A percentile compares a stretch with the other conserved stretches of the same genome.
Conservation (phyloP, 352 stramenopile genomes). For the Pythium biforme region DNA sequence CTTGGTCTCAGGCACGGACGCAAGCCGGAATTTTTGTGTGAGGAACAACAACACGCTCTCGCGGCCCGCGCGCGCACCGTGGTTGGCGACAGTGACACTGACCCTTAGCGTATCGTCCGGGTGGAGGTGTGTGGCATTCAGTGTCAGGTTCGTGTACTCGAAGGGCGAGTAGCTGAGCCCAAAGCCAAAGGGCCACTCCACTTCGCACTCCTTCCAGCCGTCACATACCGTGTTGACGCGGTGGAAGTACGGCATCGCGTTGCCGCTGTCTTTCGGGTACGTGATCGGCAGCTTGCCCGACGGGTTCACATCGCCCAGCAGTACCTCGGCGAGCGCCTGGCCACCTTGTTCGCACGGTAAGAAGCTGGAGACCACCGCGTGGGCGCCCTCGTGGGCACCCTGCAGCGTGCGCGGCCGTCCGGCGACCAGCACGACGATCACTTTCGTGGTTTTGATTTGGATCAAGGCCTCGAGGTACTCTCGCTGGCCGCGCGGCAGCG, state of each 20-base stretch:
- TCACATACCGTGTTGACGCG: slow-evolving; percentile 60
- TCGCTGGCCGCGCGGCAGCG: slow-evolving; percentile 54
- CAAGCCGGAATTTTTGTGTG: slow-evolving; percentile 46
- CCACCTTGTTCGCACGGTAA: slow-evolving; percentile 81
- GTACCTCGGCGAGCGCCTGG: slow-evolving; percentile 59
- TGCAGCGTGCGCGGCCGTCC: slow-evolving; percentile 62
- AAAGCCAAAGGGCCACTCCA: slow-evolving; percentile 65
- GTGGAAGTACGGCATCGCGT: slow-evolving; percentile 68
- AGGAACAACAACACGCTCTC: slow-evolving; percentile 79
- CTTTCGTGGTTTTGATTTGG: slow-evolving; percentile 50
- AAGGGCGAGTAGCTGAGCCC: slow-evolving; percentile 71
- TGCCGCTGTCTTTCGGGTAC: slow-evolving; percentile 49
- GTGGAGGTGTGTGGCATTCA: slow-evolving; percentile 38
- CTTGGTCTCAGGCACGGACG: slow-evolving; percentile 64
- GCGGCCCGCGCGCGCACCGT: slow-evolving; percentile 38
- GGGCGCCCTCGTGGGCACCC: slow-evolving; percentile 37
- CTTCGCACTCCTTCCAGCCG: slow-evolving; percentile 46
- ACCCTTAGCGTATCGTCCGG: slow-evolving; percentile 37
- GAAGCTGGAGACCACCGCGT: slow-evolving; percentile 68
- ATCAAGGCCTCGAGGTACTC: slow-evolving; percentile 62
- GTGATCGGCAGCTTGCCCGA: slow-evolving; percentile 79
- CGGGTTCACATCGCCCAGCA: slow-evolving; percentile 69
- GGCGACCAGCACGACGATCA: slow-evolving; percentile 70
- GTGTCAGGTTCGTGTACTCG: slow-evolving; percentile 47
- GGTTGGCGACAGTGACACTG: slow-evolving; percentile 65